Base-by-base conservation (phyloP, 495 filamentous ascomycete species). In the Podospora pseudopauciseta region DNA sequence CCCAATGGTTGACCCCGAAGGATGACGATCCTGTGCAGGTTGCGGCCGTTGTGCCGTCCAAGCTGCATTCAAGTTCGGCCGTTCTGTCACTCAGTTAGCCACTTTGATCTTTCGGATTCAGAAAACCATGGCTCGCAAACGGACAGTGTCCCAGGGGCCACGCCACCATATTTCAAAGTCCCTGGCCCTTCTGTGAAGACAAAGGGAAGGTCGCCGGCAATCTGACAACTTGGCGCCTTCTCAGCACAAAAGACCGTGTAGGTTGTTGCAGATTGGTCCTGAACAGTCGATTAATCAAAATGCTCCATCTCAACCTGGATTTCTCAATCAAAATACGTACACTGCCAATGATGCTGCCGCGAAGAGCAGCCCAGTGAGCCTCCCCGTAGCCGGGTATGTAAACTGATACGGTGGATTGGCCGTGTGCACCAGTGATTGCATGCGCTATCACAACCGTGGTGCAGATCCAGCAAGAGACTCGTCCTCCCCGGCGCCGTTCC, bases 211-310 rank as follows among this genome's bases (percentile, higher is more conserved):
- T 77, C 73, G 62, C 70, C 71, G 5, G 73, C 71, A 58, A 76
- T 68, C 30, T 73, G 71, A 59, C 74, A 76, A 18, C 49, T 63
- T 27, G 71, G 69, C 9, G 68, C 69, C 30, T 73, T 57, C 15
- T 76, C 71, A 15, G 73, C 77, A 63, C 80, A 82, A 66, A 82
- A 82, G 26, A 81, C 71, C 23, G 79, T 80, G 63, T 79, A 82
- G 18, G 72, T 65, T 13, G 80, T 80, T 61, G 68, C 74, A 39
- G 64, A 73, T 44, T 66, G 57, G 64, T 79, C 67, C 77, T 79
- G 39, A 49, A 49, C 13, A 13, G 39, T 49, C 23, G 23, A 23
- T 39, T 49, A 9, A 11, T 49, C 39, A 49, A 49, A 18, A 49
- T 11, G 13, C 7, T 49, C 6, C 39, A 49, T 13, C 2, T 49